A percentile compares a stretch with the other conserved stretches of the same genome.
phyloP scores from a whole-genome alignment of 1,284 basidiomycete species.

The Leccinum cinnamomeum region DNA sequence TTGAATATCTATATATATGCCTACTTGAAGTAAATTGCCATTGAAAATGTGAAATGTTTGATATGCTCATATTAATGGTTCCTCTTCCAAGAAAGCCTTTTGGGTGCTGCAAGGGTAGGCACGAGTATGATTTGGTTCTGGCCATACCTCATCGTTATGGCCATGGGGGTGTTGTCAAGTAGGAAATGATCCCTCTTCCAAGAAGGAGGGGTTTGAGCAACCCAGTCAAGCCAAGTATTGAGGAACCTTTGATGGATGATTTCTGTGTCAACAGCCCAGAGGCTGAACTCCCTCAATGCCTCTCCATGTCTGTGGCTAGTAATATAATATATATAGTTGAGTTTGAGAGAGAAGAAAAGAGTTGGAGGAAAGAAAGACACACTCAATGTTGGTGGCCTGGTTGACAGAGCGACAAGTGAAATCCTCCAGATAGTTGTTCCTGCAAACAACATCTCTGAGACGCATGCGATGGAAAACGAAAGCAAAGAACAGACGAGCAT shows the following conservation, averaged over 20 bases:
- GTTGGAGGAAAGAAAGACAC: too few species aligned
- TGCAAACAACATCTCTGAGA: background rate
- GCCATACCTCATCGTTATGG: background rate
- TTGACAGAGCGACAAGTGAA: background rate
- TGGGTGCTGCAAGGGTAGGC: background rate
- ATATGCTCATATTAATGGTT: background rate
- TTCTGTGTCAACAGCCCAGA: background rate
- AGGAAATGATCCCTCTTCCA: constrained; percentile 1
- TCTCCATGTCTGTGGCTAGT: background rate
- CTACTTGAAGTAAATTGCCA: background rate
- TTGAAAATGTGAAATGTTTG: background rate
- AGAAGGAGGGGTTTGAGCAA: too few species aligned
- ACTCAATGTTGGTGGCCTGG: background rate
- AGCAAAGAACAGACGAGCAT: background rate
- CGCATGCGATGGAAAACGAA: background rate
- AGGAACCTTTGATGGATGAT: background rate
- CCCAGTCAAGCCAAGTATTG: background rate
- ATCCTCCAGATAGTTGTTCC: background rate
- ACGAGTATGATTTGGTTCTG: background rate
- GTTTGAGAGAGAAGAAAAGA: too few species aligned
- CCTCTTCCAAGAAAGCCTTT: background rate
- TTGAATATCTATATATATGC: background rate
- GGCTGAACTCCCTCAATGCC: background rate
- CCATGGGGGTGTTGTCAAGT: background rate
- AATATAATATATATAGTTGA: too few species aligned